Base-by-base conservation (phyloP, 192 early-diverging fungal species). In the Coemansia sp. region DNA sequence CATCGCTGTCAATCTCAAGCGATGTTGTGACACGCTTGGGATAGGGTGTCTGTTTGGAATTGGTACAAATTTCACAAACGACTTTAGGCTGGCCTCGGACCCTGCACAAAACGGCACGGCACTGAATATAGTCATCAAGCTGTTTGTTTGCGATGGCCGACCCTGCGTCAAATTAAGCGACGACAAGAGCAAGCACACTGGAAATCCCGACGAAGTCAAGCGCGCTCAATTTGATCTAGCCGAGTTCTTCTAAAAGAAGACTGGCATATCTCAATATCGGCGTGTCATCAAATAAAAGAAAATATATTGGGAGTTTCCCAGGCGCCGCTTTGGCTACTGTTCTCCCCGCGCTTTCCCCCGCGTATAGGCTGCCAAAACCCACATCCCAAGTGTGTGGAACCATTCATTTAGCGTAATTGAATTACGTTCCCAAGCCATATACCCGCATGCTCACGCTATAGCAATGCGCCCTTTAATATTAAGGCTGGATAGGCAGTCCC, bases 81-180 rank as follows among this genome's bases (percentile, higher is more conserved):
- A 93, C 64, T 93, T 84, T 69, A 47, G 31, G 7, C 70, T 71
- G 27, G 58, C 56, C 0, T 80, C 68, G 2, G 59, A 83, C 49
- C 64, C 76, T 12, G 42, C 58, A 0, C 4, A 31, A 17, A 51
- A 68, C 58, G 82, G 84, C 67, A 76, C 74, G 24, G 82, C 91
- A 0, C 72, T 89, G 67, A 90, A 91, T 58, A 91, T 93, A 60
- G 91, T 92, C 4, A 90, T 93, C 72, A 93, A 93, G 58, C 65
- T 93, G 56, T 77, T 83, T 51, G 65, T 66, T 38, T 89, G 89
- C 49, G 65, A 84, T 29, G 86, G 70, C 8, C 87, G 64, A 38
- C 73, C 71, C 9, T 89, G 91, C 37, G 76, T 91, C 60, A 93
- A 93, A 62, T 74, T 93, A 14, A 90, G 90, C 49, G 92, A 93